Evolutionary conservation across 2,329 filamentous ascomycete species (phyloP), one percentile per base, ranked within the genome.

Genomic region (Lasiodiplodia hormozganensis): DNA sequence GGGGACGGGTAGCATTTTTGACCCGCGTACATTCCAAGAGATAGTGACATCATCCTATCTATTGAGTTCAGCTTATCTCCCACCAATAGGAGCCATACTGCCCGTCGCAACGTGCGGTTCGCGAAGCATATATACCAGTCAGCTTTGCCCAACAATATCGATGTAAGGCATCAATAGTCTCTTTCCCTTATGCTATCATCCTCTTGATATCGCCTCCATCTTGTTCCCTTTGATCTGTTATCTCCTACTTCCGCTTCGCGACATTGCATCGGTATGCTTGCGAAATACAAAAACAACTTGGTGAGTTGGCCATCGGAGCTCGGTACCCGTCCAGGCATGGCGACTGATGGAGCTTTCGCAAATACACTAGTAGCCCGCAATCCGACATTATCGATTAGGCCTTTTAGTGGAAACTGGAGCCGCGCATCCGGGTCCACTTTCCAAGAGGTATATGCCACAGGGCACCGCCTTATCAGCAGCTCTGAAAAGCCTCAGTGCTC

Each of bases 171-270:
- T 25, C 7, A 12, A 14, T 28, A 6, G 10, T 4, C 3, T 16
- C 8, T 34, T 34, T 34, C 2, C 6, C 7, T 10, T 5, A 34
- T 34, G 6, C 10, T 34, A 34, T 34, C 1, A 7, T 34, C 31
- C 7, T 10, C n/a, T n/a, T n/a, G n/a, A n/a, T n/a, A n/a, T n/a
- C n/a, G n/a, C n/a, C n/a, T n/a, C n/a, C n/a, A n/a, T n/a, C n/a
- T n/a, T n/a, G 8, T 34, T 8, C 0, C 8, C 1, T 34, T 10
- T 10, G 2, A 7, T 10, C 2, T 2, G 31, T 10, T 8, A 0
- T 34, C 7, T 34, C 6, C 31, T 34, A 5, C 8, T 8, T 5
- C 31, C 7, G 1, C 31, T 34, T 34, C 8, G 3, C 4, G 7
- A 16, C 4, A 34, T 34, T 34, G 2, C 5, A 5, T 38, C 54